Evolutionary conservation across 805 yeast species (phyloP), one percentile per base, ranked within the genome.

Genomic region (Torulaspora microellipsoides): DNA sequence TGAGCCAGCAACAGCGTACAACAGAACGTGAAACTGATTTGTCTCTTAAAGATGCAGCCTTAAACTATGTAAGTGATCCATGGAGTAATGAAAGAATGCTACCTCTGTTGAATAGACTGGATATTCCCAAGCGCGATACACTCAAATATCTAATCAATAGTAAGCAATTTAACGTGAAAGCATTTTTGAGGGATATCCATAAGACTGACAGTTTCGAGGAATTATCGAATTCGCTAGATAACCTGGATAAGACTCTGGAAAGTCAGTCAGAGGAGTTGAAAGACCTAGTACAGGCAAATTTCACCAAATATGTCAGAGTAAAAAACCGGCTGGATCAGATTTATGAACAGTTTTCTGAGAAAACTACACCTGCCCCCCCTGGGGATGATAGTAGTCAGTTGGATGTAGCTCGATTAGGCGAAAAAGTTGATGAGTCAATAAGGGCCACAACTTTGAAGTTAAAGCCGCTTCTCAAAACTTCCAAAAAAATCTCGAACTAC

Each of bases 271-370:
- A 70, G 8, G 75, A 74, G 14, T 60, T 81, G 53, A 73, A 76
- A 45, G 54, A 58, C 12, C 60, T 81, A 33, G 78, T 83, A 12
- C 78, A 78, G 50, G 64, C 71, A 11, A 85, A 84, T 55, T 82
- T 79, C 52, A 75, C 77, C 42, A 71, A 74, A 51, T 83, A 82
- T 49, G 85, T 85, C 27, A 75, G 75, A 48, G 72, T 81, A 23
- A 85, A 85, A 55, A 76, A 82, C 17, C 68, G 77, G 3, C 64
- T 85, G 30, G 90, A 84, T 55, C 72, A 72, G 23, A 79, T 83
- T 3, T 75, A 79, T 47, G 67, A 62, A 15, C 80, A 77, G 49
- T 78, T 82, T 52, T 65, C 58, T 1, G 45, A 71, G 27, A 54
- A 56, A n/a, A 57, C 67, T 13, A 72, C 71, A 5, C 45, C 59